Evolutionary conservation across 164 flowering plant genomes (phyloP).

Genomic region (Saururus chinensis): DNA sequence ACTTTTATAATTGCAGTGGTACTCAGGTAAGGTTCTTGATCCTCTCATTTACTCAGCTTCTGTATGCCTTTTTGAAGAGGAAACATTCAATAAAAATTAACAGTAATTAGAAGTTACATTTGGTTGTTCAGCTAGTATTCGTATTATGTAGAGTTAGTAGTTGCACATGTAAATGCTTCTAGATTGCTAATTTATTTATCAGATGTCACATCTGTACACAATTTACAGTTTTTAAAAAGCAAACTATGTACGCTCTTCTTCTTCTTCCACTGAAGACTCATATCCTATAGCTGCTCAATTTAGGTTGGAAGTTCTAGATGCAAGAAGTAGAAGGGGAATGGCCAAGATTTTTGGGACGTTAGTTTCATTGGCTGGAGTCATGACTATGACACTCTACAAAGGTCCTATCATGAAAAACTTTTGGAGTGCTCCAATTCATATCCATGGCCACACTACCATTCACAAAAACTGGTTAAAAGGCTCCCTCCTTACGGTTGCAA

Average conservation of each 20-base stretch:
- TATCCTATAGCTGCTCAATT: no score
- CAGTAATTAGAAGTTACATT: no score
- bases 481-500: conserved; percentile 47
- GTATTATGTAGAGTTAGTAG: no score
- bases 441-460: conserved; percentile 21
- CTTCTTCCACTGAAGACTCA: no score
- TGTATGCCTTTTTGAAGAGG: not conserved
- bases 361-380: conserved; percentile 64
- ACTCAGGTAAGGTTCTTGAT: conserved; percentile 31
- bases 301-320: conserved; percentile 53
- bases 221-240: no score
- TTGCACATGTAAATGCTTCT: no score
- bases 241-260: no score
- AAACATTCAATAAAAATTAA: not conserved
- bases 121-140: no score
- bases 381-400: conserved; percentile 67
- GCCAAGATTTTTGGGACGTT: conserved; percentile 67
- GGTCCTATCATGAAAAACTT: conserved; percentile 39
- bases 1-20: conserved; percentile 61
- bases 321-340: conserved; percentile 36
- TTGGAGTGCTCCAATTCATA: conserved; percentile 35
- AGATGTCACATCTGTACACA: no score
- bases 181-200: no score
- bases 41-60: not conserved
- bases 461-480: conserved; percentile 77